Conservation (phyloP, 208 protist species). For the Crithidia expoeki region DNA sequence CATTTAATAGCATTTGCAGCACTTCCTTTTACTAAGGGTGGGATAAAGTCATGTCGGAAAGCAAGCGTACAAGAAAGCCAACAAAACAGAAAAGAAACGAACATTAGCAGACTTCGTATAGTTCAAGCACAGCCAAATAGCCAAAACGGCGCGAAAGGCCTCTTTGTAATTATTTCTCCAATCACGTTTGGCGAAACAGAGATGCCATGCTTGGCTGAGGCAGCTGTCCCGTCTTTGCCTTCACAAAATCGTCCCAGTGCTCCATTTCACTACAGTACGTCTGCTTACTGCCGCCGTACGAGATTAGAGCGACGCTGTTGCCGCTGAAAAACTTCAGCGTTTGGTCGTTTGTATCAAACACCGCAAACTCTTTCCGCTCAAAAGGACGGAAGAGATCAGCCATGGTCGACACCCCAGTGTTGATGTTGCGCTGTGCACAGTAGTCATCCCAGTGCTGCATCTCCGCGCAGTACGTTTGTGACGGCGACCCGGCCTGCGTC, state of each 20-base stretch:
- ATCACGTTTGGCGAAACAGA: slow-evolving; percentile 19
- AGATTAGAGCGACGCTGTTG: slow-evolving; percentile 30
- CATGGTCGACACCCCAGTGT: slow-evolving; percentile 31
- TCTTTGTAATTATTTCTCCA: neutral
- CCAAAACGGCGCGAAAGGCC: no score
- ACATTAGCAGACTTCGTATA: neutral
- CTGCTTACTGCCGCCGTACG: slow-evolving; percentile 25
- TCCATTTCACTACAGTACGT: slow-evolving; percentile 61
- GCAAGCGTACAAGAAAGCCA: no score
- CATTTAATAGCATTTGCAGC: no score
- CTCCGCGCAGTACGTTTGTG: slow-evolving; percentile 56
- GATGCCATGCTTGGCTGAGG: slow-evolving; percentile 30
- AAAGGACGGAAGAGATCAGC: slow-evolving; percentile 29
- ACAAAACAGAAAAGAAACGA: neutral
- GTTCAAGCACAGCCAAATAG: neutral
- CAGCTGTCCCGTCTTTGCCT: slow-evolving; percentile 20
- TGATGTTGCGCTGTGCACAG: slow-evolving; percentile 33
- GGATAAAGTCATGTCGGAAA: no score
- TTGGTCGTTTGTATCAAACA: slow-evolving; percentile 27
- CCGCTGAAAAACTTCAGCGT: slow-evolving; percentile 22
- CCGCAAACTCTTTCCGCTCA: slow-evolving; percentile 20
- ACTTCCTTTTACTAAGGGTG: no score
- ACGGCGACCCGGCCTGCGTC: slow-evolving; percentile 24
- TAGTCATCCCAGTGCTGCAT: slow-evolving; percentile 85
- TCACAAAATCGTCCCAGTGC: slow-evolving; percentile 50